A percentile compares a stretch with the other conserved stretches of the same genome.
phyloP scores from a whole-genome alignment of 768 basidiomycete genomes.

The Termitomyces heimii region DNA sequence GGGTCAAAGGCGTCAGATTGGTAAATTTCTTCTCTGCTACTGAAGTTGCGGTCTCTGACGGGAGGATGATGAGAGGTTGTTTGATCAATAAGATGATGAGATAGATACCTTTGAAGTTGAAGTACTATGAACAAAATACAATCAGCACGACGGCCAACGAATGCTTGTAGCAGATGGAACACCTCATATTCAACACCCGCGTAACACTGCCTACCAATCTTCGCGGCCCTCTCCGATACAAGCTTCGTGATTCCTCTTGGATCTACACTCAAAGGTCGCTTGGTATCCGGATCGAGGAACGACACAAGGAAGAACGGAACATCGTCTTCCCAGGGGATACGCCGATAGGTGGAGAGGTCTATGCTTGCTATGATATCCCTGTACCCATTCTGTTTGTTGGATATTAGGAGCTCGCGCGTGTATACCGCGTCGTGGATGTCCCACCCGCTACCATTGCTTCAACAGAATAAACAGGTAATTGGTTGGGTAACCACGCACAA shows the following conservation, averaged over 20 bases:
- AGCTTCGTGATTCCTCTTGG: constrained; percentile 77
- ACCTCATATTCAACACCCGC: constrained; percentile 96
- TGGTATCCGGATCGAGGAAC: constrained; percentile 85
- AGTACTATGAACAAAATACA: constrained; percentile 53
- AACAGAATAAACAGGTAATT: not conserved
- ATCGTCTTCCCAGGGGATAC: constrained; percentile 88
- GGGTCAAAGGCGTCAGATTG: constrained; percentile 73
- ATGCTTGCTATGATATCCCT: constrained; percentile 82
- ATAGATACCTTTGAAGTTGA: constrained; percentile 76
- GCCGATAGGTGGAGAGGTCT: constrained; percentile 82
- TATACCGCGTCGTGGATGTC: constrained; percentile 90
- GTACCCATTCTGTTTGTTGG: constrained; percentile 90
- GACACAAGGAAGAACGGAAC: constrained; percentile 92
- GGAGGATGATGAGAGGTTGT: constrained; percentile 3
- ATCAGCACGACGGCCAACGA: not conserved
- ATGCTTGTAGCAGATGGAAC: constrained; percentile 1
- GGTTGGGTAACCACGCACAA: constrained; percentile 43
- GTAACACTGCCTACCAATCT: constrained; percentile 53
- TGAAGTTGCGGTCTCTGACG: constrained; percentile 72
- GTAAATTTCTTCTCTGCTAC: constrained; percentile 74
- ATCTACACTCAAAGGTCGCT: constrained; percentile 70
- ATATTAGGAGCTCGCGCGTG: constrained; percentile 79
- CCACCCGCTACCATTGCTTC: constrained; percentile 57
- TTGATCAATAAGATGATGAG: not conserved
- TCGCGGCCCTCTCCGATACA: constrained; percentile 44